These are phyloP conservation scores for Colletotrichum viniferum DNA, from an alignment of 2,329 filamentous ascomycete genomes.

Conservation along the genomic window DNA sequence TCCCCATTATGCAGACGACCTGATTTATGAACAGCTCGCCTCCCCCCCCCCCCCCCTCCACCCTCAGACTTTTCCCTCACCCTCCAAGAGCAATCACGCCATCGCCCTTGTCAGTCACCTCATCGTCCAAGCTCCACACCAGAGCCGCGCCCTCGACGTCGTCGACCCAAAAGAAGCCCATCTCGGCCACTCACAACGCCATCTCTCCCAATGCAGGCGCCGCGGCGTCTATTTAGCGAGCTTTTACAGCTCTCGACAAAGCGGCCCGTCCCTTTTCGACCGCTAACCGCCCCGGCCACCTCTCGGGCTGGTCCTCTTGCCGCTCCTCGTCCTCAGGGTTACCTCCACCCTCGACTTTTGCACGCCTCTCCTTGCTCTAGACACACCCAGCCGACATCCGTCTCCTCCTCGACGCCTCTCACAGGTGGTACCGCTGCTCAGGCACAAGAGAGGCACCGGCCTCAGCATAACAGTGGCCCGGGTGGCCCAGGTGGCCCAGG, in stretches of 20 bases:
- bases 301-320: neutral
- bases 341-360: neutral
- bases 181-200: conserved; percentile 9
- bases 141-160: conserved; percentile 20
- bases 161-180: conserved; percentile 15
- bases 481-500: neutral
- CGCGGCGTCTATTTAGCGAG: conserved; percentile 20
- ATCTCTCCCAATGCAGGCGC: conserved; percentile 14
- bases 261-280: conserved; percentile 13
- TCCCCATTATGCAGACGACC: neutral
- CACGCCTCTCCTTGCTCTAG: conserved; percentile 10
- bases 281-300: neutral
- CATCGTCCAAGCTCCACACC: conserved; percentile 22
- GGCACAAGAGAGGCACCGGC: neutral
- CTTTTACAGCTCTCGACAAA: conserved; percentile 13
- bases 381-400: conserved; percentile 13
- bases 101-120: conserved; percentile 20
- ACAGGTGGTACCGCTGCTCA: neutral
- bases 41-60: neutral
- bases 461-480: neutral
- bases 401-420: neutral
- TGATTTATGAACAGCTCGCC: neutral
- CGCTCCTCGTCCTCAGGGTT: neutral
- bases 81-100: conserved; percentile 16
- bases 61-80: conserved; percentile 1